Evolutionary conservation across 2,329 filamentous ascomycete species (phyloP).

Genomic region (Beauveria caledonica): DNA sequence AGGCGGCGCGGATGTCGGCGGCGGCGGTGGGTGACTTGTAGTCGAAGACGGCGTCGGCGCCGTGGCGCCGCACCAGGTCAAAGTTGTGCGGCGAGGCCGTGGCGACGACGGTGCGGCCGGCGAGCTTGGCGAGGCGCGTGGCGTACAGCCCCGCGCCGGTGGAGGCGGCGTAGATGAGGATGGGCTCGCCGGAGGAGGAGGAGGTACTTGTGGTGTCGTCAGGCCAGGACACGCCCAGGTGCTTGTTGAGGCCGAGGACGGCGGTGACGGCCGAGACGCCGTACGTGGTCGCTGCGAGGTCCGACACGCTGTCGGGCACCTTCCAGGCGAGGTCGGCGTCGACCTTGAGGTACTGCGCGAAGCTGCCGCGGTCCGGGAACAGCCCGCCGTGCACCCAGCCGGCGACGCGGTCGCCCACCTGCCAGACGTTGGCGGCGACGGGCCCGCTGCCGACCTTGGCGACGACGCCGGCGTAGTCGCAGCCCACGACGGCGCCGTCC

Average conservation of each 20-base stretch:
- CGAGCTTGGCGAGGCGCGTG: slow-evolving; percentile 35
- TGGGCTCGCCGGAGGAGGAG: slow-evolving; percentile 15
- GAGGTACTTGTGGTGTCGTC: slow-evolving; percentile 6
- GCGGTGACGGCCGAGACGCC: slow-evolving; percentile 20
- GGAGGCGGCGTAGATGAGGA: slow-evolving; percentile 41
- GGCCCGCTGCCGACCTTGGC: slow-evolving; percentile 21
- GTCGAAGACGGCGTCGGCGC: slow-evolving; percentile 35
- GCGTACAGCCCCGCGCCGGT: slow-evolving; percentile 37
- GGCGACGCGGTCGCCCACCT: slow-evolving; percentile 17
- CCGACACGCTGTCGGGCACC: slow-evolving; percentile 16
- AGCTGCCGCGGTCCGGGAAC: slow-evolving; percentile 19
- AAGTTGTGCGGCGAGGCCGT: slow-evolving; percentile 35
- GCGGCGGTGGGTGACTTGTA: slow-evolving; percentile 21
- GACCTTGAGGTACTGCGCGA: slow-evolving; percentile 20
- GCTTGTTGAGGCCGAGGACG: slow-evolving; percentile 18
- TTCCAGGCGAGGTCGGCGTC: slow-evolving; percentile 19
- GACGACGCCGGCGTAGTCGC: slow-evolving; percentile 25
- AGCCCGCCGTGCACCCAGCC: slow-evolving; percentile 20
- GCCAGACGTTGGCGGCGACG: slow-evolving; percentile 12
- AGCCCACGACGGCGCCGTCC: slow-evolving; percentile 21
- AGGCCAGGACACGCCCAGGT: slow-evolving; percentile 17
- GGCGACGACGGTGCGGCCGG: slow-evolving; percentile 36
- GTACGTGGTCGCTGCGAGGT: slow-evolving; percentile 23
- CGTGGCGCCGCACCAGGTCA: slow-evolving; percentile 32
- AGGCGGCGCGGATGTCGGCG: slow-evolving; percentile 15